phyloP scores from a whole-genome alignment of 495 filamentous ascomycete species.

The Hypoxylon crocopeplum region DNA sequence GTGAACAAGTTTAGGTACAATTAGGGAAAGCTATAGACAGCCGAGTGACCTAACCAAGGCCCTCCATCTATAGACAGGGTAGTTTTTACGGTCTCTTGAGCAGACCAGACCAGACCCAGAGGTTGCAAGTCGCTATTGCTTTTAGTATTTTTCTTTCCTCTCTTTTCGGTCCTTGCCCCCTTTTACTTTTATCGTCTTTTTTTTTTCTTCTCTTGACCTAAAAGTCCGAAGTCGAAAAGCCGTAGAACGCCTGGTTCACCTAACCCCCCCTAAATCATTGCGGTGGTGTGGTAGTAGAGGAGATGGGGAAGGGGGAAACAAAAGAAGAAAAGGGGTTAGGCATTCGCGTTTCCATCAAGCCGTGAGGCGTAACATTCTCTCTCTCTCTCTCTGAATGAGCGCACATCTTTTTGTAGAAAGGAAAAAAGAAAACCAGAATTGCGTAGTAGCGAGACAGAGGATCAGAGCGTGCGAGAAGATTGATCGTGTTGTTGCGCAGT shows the following conservation, averaged over 20 bases:
- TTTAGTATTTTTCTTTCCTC: no score
- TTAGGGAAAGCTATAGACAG: no score
- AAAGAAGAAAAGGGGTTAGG: not conserved
- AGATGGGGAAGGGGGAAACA: not conserved
- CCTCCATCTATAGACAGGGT: no score
- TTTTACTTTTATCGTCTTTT: not conserved
- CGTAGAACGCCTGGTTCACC: conserved; percentile 3
- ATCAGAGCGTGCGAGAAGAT: not conserved
- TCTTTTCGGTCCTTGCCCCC: not conserved
- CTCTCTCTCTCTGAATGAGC: conserved; percentile 16
- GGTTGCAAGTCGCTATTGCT: no score
- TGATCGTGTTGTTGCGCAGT: not conserved
- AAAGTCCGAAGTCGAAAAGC: not conserved
- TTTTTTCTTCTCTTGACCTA: not conserved
- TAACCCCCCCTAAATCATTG: not conserved
- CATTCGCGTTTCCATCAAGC: conserved; percentile 17
- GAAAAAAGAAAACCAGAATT: not conserved
- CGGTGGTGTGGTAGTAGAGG: no score
- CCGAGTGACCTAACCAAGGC: no score
- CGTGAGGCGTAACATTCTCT: conserved; percentile 36
- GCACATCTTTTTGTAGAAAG: conserved; percentile 19
- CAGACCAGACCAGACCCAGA: no score
- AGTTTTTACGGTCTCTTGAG: no score
- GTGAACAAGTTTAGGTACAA: no score
- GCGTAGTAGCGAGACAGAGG: not conserved